phyloP scores from a whole-genome alignment of 106 monocot species.

The Allium cepa region DNA sequence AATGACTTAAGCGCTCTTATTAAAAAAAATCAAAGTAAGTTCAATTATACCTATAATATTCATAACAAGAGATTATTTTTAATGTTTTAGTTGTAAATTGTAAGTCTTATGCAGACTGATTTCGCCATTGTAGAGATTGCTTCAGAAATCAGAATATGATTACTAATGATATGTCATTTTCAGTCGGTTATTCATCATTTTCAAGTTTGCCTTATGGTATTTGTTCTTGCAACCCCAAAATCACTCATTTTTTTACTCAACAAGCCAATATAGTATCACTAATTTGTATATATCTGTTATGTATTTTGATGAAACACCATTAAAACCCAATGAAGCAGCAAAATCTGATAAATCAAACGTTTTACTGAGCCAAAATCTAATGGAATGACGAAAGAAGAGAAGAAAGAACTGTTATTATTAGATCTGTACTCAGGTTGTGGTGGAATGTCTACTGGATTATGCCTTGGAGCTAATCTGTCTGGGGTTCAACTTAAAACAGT shows the following conservation, averaged over 20 bases:
- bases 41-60: background rate
- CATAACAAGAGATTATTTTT: too few species aligned
- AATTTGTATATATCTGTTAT: background rate
- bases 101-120: conserved; percentile 3
- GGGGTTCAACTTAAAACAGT: conserved; percentile 41
- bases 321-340: too few species aligned
- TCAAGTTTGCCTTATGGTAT: conserved; percentile 8
- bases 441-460: conserved; percentile 64
- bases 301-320: too few species aligned
- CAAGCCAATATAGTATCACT: background rate
- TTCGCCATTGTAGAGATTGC: background rate
- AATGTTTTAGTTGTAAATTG: background rate
- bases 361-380: too few species aligned
- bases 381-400: background rate
- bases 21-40: conserved; percentile 8
- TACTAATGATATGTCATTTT: conserved; percentile 21
- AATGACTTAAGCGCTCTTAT: conserved; percentile 23
- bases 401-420: conserved; percentile 9
- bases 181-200: conserved; percentile 38
- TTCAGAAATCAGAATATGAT: background rate
- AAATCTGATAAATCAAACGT: too few species aligned
- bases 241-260: too few species aligned
- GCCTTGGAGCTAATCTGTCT: conserved; percentile 36
- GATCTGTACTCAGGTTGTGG: conserved; percentile 59
- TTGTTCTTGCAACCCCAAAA: background rate